These are phyloP conservation scores for Schizosaccharomyces lindneri DNA, from an alignment of 805 yeast genomes.

Conservation along the genomic window DNA sequence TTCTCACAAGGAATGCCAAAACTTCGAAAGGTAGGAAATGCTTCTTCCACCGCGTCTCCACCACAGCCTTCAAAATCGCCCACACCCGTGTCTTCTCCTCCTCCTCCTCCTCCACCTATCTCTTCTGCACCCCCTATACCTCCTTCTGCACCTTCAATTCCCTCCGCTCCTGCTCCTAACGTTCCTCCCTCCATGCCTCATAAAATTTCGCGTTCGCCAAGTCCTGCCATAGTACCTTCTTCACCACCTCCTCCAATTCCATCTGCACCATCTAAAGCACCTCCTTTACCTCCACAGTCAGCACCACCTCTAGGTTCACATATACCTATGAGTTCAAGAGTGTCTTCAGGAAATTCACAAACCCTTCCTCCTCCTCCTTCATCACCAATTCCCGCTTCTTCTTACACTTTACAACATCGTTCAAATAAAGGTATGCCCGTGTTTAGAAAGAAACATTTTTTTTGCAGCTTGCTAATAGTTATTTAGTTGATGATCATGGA, in stretches of 20 bases:
- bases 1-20: conserved; percentile 67
- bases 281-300: conserved; percentile 9
- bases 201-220: conserved; percentile 7
- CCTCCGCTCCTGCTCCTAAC: conserved; percentile 9
- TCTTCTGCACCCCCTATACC: conserved; percentile 9
- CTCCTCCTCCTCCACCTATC: conserved; percentile 1
- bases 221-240: conserved; percentile 6
- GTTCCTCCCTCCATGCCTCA: conserved; percentile 8
- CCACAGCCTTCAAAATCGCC: neutral
- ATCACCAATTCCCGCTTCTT: neutral
- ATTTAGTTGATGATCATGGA: conserved; percentile 25
- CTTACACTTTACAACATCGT: neutral
- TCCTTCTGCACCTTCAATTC: conserved; percentile 10
- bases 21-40: conserved; percentile 22
- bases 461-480: neutral
- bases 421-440: neutral
- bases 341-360: neutral
- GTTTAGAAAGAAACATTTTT: neutral
- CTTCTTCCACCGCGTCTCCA: conserved; percentile 10
- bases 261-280: conserved; percentile 10
- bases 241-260: conserved; percentile 10
- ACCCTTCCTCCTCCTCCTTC: neutral
- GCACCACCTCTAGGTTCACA: conserved; percentile 8
- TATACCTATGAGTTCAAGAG: neutral
- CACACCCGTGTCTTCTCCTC: neutral